A percentile compares a stretch with the other conserved stretches of the same genome.
These are phyloP conservation scores for Euphorbia celastroides DNA, from an alignment of 441 rosid genomes.

Conservation along the genomic window DNA sequence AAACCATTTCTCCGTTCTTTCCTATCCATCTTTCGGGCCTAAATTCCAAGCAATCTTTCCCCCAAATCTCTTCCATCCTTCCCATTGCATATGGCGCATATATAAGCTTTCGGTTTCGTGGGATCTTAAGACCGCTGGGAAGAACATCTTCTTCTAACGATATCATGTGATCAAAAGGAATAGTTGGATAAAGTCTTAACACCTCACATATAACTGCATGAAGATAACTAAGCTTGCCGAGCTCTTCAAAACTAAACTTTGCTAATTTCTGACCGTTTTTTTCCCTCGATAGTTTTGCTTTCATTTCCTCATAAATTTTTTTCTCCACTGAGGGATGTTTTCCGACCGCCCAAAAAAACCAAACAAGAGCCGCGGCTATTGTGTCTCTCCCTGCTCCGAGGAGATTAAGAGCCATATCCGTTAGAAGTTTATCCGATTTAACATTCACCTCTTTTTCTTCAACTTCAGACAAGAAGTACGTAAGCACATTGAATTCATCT, in stretches of 20 bases:
- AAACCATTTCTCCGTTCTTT: slow-evolving; percentile 13
- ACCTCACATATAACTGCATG: not conserved
- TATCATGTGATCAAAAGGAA: too few relatives aligned
- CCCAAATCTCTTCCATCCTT: slow-evolving; percentile 31
- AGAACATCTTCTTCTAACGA: not conserved
- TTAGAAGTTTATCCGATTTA: too few relatives aligned
- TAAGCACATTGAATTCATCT: too few relatives aligned
- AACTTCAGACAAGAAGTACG: too few relatives aligned
- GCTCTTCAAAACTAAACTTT: not conserved
- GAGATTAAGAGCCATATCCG: too few relatives aligned
- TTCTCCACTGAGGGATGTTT: slow-evolving; percentile 12
- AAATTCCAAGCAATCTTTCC: slow-evolving; percentile 33
- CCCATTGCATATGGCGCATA: slow-evolving; percentile 7
- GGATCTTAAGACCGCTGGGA: not conserved
- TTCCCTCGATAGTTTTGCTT: slow-evolving; percentile 2
- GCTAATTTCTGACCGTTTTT: too few relatives aligned
- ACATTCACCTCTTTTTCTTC: too few relatives aligned
- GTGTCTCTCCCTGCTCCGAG: too few relatives aligned
- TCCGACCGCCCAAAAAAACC: slow-evolving; percentile 9
- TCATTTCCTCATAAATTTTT: slow-evolving; percentile 21
- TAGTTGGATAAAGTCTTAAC: not conserved
- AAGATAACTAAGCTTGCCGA: not conserved
- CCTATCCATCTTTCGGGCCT: slow-evolving; percentile 39
- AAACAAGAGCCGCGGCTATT: too few relatives aligned
- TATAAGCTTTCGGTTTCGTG: slow-evolving; percentile 11